Evolutionary conservation across 2,329 filamentous ascomycete species (phyloP), one percentile per base, ranked within the genome.

Genomic region (Lachnellula subtilissima): DNA sequence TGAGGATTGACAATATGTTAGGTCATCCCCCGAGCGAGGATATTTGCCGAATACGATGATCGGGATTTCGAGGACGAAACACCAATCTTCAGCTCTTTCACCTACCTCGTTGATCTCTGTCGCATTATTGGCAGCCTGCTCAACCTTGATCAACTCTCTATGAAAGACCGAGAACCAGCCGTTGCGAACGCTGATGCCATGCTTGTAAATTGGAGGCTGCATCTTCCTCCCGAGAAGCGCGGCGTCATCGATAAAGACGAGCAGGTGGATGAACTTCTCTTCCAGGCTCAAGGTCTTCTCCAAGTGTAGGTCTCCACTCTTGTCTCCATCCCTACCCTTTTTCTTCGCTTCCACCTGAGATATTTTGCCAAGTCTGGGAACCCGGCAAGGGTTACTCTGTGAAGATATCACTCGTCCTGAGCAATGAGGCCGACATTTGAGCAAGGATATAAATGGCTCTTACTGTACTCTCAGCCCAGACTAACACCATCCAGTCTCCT

Each of bases 221-320:
- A 71, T 40, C 61, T 75, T 8, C 73, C 73, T 3, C 66, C 65
- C 35, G 73, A 71, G 68, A 75, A 75, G 56, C 69, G 70, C 62
- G 67, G 71, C 32, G 58, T 74, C 17, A 68, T 74, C 19, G 69
- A 73, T 56, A 65, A 69, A 3, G 65, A 71, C 32, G 72, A 71
- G 22, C 63, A 68, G 19, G 65, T 71, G 1, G 73, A 75, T 46
- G 68, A 74, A 58, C 63, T 75, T 19, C 65, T 75, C 35, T 72
- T 73, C 40, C 67, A 69, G 28, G 70, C 71, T 4, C 65, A 74
- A 17, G 67, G 64, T 11, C 65, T 71, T 37, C 67, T 71, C 25
- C 68, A 74, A 54, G 63, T 65, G 73, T 75, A 64, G 63, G 73
- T 64, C 47, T 37, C 4, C 17, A 25, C 17, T 19, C 15, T 6